Percentiles rank a stretch among this genome's conserved stretches.
These are phyloP conservation scores for Plasmodium cynomolgi DNA, from an alignment of 169 alveolate genomes.

Conservation along the genomic window DNA sequence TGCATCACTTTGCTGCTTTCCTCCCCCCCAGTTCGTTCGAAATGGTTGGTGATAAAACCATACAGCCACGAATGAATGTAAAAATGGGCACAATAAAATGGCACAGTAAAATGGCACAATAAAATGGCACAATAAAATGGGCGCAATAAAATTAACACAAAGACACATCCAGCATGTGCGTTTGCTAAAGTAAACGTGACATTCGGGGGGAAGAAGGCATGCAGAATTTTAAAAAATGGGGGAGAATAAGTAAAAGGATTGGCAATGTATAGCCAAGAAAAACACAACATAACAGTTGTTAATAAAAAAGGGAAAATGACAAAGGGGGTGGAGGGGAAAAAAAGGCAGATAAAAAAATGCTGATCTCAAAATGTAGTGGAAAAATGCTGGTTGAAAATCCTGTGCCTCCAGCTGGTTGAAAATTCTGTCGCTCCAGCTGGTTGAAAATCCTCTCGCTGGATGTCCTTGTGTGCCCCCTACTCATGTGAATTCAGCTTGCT, in stretches of 20 bases:
- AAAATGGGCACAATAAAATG: background rate
- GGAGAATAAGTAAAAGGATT: background rate
- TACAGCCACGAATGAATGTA: background rate
- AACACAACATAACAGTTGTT: background rate
- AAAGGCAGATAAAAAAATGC: background rate
- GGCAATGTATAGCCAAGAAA: background rate
- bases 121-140: background rate
- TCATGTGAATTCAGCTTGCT: constrained; percentile 39
- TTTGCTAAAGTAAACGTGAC: background rate
- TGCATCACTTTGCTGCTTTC: background rate
- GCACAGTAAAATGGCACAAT: background rate
- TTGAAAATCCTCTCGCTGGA: background rate
- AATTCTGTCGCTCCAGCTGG: background rate
- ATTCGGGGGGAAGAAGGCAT: background rate
- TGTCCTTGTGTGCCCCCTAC: background rate
- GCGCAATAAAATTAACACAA: background rate
- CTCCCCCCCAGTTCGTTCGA: background rate
- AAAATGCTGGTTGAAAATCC: background rate
- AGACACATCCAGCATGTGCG: background rate
- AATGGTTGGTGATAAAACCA: background rate
- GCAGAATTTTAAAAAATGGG: background rate
- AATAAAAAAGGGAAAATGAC: background rate
- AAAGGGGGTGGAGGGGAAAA: background rate
- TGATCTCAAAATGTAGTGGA: background rate
- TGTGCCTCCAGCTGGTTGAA: background rate